phyloP scores from a whole-genome alignment of 139 green algal species.

The Picochlorum sp. region DNA sequence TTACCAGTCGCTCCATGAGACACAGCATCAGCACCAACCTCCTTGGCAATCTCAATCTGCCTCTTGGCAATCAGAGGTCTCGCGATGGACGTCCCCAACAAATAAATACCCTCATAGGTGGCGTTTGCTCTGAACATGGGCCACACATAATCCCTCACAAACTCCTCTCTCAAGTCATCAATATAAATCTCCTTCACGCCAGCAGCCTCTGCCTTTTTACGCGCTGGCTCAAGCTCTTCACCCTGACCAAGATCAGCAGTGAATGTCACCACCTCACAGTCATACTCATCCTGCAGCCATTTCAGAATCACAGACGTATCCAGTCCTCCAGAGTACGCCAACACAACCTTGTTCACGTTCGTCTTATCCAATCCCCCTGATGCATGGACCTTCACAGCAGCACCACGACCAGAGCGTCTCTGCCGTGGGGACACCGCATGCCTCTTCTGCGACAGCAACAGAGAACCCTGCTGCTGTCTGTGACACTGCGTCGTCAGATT shows the following conservation, averaged over 20 bases:
- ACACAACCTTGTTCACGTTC: slow-evolving; percentile 80
- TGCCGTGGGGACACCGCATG: too few species aligned
- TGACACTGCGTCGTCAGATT: too few species aligned
- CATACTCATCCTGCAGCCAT: slow-evolving; percentile 94
- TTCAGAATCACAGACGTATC: slow-evolving; percentile 99
- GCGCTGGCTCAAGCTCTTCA: slow-evolving; percentile 73
- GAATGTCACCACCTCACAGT: slow-evolving; percentile 97
- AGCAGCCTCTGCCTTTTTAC: slow-evolving; percentile 79
- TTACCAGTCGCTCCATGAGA: slow-evolving; percentile 98
- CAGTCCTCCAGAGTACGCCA: slow-evolving; percentile 90
- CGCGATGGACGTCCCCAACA: slow-evolving; percentile 97
- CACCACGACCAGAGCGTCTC: not conserved
- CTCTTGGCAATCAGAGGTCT: slow-evolving; percentile 97
- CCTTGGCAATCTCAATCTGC: slow-evolving; percentile 94
- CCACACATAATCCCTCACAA: slow-evolving; percentile 96
- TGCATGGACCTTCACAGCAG: not conserved
- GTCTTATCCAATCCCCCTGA: not conserved
- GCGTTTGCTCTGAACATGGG: slow-evolving; percentile 98
- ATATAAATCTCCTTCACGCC: slow-evolving; percentile 98
- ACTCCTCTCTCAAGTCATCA: slow-evolving; percentile 97
- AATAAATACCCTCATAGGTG: slow-evolving; percentile 96
- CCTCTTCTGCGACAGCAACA: too few species aligned
- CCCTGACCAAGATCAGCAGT: slow-evolving; percentile 92
- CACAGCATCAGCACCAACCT: slow-evolving; percentile 92
- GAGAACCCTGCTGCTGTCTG: too few species aligned